These are phyloP conservation scores for Smittium culicis DNA, from an alignment of 371 early-diverging fungal genomes.

Conservation along the genomic window DNA sequence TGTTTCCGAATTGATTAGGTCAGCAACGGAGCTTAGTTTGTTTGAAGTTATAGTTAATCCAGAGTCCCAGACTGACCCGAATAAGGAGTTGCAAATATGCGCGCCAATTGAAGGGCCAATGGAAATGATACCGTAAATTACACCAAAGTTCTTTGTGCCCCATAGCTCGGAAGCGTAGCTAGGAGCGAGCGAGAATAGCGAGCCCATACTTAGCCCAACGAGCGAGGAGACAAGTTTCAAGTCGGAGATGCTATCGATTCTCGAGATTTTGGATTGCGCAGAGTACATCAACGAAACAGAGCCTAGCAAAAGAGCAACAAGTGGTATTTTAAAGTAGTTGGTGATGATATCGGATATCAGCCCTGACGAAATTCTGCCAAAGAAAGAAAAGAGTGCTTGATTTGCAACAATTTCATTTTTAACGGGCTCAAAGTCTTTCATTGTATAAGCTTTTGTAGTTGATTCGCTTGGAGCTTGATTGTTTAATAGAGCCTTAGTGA, in stretches of 20 bases:
- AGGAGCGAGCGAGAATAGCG: constrained; percentile 30
- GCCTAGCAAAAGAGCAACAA: constrained; percentile 18
- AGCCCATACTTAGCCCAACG: constrained; percentile 28
- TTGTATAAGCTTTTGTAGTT: constrained; percentile 3
- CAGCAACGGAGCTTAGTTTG: neutral
- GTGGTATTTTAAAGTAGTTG: constrained; percentile 23
- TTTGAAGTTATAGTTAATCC: constrained; percentile 15
- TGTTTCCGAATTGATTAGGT: neutral
- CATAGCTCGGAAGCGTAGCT: constrained; percentile 31
- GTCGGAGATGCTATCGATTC: constrained; percentile 16
- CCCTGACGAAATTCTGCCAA: constrained; percentile 20
- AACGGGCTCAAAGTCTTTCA: constrained; percentile 22
- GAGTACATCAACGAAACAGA: constrained; percentile 23
- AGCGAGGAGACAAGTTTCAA: constrained; percentile 20
- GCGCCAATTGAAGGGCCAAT: constrained; percentile 33
- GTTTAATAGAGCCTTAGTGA: constrained; percentile 23
- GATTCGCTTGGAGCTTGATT: neutral
- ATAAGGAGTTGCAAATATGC: constrained; percentile 30
- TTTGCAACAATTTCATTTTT: constrained; percentile 31
- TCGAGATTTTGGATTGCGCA: constrained; percentile 19
- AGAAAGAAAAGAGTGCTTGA: constrained; percentile 31
- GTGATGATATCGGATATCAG: constrained; percentile 29
- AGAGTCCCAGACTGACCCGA: constrained; percentile 29
- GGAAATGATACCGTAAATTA: constrained; percentile 32
- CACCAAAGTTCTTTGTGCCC: constrained; percentile 34